Conservation (phyloP, 1,284 basidiomycete species). For the Ustilago tritici region DNA sequence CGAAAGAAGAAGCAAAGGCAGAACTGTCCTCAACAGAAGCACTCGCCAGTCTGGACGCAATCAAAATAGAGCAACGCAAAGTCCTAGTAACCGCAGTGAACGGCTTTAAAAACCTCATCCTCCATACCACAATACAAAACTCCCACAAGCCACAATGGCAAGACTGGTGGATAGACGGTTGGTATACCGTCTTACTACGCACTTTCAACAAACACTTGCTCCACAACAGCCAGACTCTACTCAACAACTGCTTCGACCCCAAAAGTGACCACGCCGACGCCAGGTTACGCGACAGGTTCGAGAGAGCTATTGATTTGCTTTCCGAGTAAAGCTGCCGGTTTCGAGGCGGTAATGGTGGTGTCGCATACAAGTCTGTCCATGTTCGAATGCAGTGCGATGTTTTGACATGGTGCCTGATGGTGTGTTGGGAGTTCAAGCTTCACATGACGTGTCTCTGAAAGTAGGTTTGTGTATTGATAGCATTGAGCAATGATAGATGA, state of each 20-base stretch:
- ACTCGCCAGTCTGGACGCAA: slow-evolving; percentile 53
- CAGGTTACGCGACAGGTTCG: slow-evolving; percentile 13
- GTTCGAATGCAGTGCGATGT: too few relatives aligned
- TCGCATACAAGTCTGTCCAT: too few relatives aligned
- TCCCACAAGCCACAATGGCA: slow-evolving; percentile 33
- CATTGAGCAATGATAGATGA: background rate
- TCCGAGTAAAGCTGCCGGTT: slow-evolving; percentile 16
- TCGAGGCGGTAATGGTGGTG: too few relatives aligned
- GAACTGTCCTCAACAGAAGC: slow-evolving; percentile 48
- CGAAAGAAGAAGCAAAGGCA: slow-evolving; percentile 21
- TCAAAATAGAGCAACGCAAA: slow-evolving; percentile 65
- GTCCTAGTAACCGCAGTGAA: slow-evolving; percentile 56
- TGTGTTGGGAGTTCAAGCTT: too few relatives aligned
- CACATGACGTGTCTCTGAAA: too few relatives aligned
- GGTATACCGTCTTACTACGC: slow-evolving; percentile 57
- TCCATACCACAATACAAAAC: slow-evolving; percentile 2
- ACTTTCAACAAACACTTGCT: slow-evolving; percentile 52
- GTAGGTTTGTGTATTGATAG: background rate
- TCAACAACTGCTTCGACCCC: slow-evolving; percentile 51
- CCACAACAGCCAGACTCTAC: slow-evolving; percentile 53
- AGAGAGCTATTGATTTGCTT: slow-evolving; percentile 40
- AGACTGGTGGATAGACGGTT: slow-evolving; percentile 62
- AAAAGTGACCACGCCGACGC: background rate
- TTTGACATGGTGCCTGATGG: too few relatives aligned
- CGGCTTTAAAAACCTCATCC: slow-evolving; percentile 49